These are phyloP conservation scores for Parietaria judaica DNA, from an alignment of 306 rosid species.

Conservation along the genomic window DNA sequence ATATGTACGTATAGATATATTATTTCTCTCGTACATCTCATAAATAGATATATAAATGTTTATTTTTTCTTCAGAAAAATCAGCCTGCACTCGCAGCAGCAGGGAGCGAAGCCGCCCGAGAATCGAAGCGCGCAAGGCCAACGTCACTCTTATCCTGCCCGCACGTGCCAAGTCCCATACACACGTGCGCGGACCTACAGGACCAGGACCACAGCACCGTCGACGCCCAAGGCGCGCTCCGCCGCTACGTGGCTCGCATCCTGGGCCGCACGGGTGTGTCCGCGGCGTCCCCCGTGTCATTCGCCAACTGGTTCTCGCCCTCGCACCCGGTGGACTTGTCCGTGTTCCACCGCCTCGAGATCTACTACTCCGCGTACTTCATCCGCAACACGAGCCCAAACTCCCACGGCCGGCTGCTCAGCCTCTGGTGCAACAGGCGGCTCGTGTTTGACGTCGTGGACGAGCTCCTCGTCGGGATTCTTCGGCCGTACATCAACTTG, in stretches of 20 bases:
- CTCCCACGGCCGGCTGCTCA: conserved; percentile 11
- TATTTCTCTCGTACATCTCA: too few relatives aligned
- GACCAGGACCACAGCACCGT: conserved; percentile 19
- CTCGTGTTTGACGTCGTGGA: conserved; percentile 52
- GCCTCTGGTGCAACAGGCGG: conserved; percentile 37
- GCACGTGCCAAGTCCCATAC: conserved; percentile 21
- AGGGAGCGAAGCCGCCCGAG: conserved; percentile 28
- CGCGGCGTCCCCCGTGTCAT: conserved; percentile 24
- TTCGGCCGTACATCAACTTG: conserved; percentile 25
- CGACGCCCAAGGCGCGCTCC: conserved; percentile 22
- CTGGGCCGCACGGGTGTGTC: conserved; percentile 42
- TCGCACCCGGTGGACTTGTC: conserved; percentile 60
- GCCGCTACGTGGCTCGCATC: conserved; percentile 39
- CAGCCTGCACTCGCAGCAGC: conserved; percentile 27
- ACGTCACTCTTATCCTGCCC: conserved; percentile 1
- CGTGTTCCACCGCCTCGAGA: conserved; percentile 46
- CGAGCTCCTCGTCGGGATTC: conserved; percentile 41
- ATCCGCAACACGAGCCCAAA: background rate
- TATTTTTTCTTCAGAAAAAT: background rate
- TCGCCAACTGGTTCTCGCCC: conserved; percentile 46
- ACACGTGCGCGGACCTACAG: conserved; percentile 26
- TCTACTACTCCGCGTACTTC: conserved; percentile 6
- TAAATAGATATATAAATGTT: background rate
- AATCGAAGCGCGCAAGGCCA: conserved; percentile 29
- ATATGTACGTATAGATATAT: too few relatives aligned